Base-by-base conservation (phyloP, 1,284 basidiomycete species). In the Amylostereum chailletii region DNA sequence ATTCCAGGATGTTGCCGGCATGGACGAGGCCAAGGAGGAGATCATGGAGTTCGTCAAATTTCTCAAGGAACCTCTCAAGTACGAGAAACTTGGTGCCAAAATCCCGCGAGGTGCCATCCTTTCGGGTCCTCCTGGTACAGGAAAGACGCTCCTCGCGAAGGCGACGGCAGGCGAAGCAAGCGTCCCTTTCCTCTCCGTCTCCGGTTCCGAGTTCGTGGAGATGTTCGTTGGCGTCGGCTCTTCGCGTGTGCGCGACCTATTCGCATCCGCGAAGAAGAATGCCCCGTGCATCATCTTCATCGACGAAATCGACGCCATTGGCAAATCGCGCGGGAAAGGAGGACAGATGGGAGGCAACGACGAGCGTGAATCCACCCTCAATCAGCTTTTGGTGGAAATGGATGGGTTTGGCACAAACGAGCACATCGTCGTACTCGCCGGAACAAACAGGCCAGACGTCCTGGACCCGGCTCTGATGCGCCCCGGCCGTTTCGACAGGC, bases 11-110 rank as follows among this genome's bases (percentile, higher is more conserved):
- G 92, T 99, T 27, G 95, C 95, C 31, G 95, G 95, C 42, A 98
- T 98, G 94, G 95, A 99, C 71, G 95, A 99, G 70, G 95, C 94
- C 49, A 99, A 99, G 75, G 90, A 95, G 72, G 95, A 99, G 73
- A 96, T 99, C 60, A 97, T 98, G 92, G 95, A 99, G 68, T 99
- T 99, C 63, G 96, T 99, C 65, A 95, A 94, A 61, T 99, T 99
- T 75, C 77, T 99, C 64, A 98, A 98, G 74, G 90, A 98, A 58
- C 95, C 95, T 5, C 71, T 82, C 42, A 89, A 89, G 66, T 99
- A 98, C 70, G 91, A 98, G 71, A 90, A 86, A 62, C 81, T 99
- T 37, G 95, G 96, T 54, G 96, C 95, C 55, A 99, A 98, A 75
- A 99, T 99, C 56, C 96, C 96, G 50, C 90, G 95, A 47, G 96